A percentile compares a stretch with the other conserved stretches of the same genome.
Evolutionary conservation across 2,329 filamentous ascomycete species (phyloP).

Genomic region (Epichloe typhina): DNA sequence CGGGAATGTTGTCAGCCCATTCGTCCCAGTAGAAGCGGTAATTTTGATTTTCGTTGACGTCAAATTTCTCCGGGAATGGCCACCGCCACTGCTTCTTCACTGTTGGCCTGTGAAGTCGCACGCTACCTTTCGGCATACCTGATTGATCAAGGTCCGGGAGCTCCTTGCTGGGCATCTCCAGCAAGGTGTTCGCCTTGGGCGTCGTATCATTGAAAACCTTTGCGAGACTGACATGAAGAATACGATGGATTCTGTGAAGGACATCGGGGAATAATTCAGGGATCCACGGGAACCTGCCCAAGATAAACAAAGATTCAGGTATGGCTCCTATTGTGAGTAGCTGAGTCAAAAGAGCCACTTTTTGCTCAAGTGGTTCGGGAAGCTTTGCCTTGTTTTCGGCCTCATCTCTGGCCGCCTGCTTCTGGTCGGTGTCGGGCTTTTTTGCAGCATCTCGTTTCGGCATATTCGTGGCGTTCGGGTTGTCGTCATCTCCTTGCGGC

Average conservation of each 20-base stretch:
- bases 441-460: conserved; percentile 36
- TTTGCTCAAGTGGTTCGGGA: conserved; percentile 74
- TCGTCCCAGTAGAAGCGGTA: conserved; percentile 97
- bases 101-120: conserved; percentile 46
- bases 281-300: conserved; percentile 88
- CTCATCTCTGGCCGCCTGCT: conserved; percentile 27
- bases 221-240: conserved; percentile 68
- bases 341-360: conserved; percentile 70
- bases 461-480: conserved; percentile 28
- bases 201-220: conserved; percentile 48
- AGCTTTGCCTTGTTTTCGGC: conserved; percentile 36
- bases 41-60: conserved; percentile 60
- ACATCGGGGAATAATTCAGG: conserved; percentile 74
- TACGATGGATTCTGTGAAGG: conserved; percentile 67
- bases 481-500: conserved; percentile 56
- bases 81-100: conserved; percentile 63
- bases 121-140: conserved; percentile 53
- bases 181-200: conserved; percentile 17
- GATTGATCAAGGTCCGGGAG: conserved; percentile 46
- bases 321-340: conserved; percentile 83
- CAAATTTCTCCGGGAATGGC: conserved; percentile 68
- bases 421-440: conserved; percentile 42
- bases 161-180: conserved; percentile 30
- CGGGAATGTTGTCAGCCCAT: conserved; percentile 84
- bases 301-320: conserved; percentile 82